Base-by-base conservation (phyloP, 2,329 filamentous ascomycete species). In the Cladosporium sp. region DNA sequence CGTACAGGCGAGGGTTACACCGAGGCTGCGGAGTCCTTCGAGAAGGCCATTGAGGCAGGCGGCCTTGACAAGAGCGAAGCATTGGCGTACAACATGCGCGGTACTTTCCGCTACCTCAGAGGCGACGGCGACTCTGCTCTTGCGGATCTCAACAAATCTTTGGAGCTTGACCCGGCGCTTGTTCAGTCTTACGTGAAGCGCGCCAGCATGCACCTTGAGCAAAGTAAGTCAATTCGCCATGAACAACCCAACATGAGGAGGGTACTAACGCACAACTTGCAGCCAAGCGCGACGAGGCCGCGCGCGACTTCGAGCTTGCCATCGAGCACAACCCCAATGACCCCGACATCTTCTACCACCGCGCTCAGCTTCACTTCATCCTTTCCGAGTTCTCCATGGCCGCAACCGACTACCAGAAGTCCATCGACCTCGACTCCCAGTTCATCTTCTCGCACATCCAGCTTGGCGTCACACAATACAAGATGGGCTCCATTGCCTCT, bases 371-470 rank as follows among this genome's bases (percentile, higher is more conserved):
- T 18, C 91, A 96, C 76, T 98, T 98, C 75, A 97, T 98, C 72
- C 89, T 95, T 64, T 85, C 86, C 53, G 92, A 97, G 69, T 95
- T 95, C 62, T 83, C 86, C 52, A 89, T 95, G 61, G 93, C 93
- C 4, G 91, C 93, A 55, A 95, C 95, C 76, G 93, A 98, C 75
- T 98, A 98, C 76, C 93, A 98, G 72, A 96, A 95, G 76, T 97
- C 93, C 2, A 98, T 98, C 66, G 93, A 98, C 64, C 81, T 98
- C 31, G 93, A 98, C 77, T 82, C 84, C 62, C 85, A 89, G 61
- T 98, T 98, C 73, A 98, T 98, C 76, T 98, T 95, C 81, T 97
- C 92, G 7, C 93, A 98, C 75, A 98, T 98, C 66, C 93, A 98
- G 74, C 87, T 98, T 41, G 93, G 93, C 70, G 93, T 98, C 49